Evolutionary conservation across 768 basidiomycete genomes (phyloP), one percentile per base, ranked within the genome.

Genomic region (Mycena haematopus): DNA sequence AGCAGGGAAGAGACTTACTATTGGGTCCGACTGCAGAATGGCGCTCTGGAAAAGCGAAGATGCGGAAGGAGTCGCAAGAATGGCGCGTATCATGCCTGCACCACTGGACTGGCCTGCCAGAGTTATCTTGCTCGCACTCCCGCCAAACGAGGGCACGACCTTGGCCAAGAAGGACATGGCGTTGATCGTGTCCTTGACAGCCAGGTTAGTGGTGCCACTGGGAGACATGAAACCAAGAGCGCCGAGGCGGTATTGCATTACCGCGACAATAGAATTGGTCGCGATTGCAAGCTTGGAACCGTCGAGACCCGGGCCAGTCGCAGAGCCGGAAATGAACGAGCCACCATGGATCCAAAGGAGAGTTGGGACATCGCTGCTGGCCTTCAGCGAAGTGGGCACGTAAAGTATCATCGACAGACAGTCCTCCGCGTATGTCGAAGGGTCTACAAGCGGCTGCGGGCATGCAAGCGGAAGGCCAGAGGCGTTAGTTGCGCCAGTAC

Each of bases 341-440:
- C 95, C 94, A 11, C 94, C 95, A 66, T 95, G 95, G 56, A 95
- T 81, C 93, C 91, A 89, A 64, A 89, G 72, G 59, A 93, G 70
- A 21, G 84, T 84, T 3, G 88, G 83, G 0, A 76, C 79, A 46
- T 67, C 66, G 74, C 70, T 81, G 49, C 61, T 71, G 66, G 67
- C 8, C 53, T 67, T 63, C 44, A 75, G 77, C 1, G 77, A 70
- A 8, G 78, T 73, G 6, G 91, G 91, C 2, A 88, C 85, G 70
- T 92, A 94, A 31, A 90, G 77, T 25, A 91, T 76, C 79, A 93
- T 86, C 22, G 87, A 93, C 49, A 96, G 79, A 72, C 94, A 96
- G 72, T 95, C 91, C 73, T 95, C 94, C 1, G 79, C 81, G 74
- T 76, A 83, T 6, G 74, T 71, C n/a, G 84, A 83, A 31, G 79